Evolutionary conservation across 2,329 filamentous ascomycete species (phyloP).

Genomic region (Alternaria dauci): DNA sequence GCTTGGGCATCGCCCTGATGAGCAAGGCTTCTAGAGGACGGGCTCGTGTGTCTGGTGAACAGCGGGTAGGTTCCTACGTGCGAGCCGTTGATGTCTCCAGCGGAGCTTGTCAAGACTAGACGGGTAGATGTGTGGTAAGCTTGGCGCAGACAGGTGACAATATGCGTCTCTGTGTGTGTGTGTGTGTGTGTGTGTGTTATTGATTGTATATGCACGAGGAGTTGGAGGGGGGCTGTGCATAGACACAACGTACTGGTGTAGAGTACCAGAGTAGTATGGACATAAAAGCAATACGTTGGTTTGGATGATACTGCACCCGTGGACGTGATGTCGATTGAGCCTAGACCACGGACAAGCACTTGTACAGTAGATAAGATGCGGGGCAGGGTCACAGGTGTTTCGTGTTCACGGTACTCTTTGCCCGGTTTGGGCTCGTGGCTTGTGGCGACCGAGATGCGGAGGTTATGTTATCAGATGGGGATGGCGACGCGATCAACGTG

Average conservation of each 20-base stretch:
- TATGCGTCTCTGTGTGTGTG: background rate
- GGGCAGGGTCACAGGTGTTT: background rate
- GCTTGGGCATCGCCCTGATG: background rate
- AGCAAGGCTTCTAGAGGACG: background rate
- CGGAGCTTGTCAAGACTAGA: background rate
- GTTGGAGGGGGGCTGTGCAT: background rate
- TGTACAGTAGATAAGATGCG: background rate
- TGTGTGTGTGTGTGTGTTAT: background rate
- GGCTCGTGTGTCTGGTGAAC: background rate
- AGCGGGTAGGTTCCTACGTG: background rate
- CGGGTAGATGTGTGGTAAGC: background rate
- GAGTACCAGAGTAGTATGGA: background rate
- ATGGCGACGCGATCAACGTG: constrained; percentile 2
- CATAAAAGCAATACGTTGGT: background rate
- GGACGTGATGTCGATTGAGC: too few relatives aligned
- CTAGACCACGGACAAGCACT: too few relatives aligned
- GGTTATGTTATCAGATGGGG: constrained; percentile 13
- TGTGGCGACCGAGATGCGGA: constrained; percentile 1
- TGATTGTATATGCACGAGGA: background rate
- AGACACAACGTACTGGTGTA: background rate
- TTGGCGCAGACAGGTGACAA: background rate
- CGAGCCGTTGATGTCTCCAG: background rate
- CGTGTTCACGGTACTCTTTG: constrained; percentile 1
- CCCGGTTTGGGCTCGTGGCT: background rate
- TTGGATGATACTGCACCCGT: background rate